phyloP scores from a whole-genome alignment of 2,329 filamentous ascomycete genomes.

The Rhynchosporium graminicola region DNA sequence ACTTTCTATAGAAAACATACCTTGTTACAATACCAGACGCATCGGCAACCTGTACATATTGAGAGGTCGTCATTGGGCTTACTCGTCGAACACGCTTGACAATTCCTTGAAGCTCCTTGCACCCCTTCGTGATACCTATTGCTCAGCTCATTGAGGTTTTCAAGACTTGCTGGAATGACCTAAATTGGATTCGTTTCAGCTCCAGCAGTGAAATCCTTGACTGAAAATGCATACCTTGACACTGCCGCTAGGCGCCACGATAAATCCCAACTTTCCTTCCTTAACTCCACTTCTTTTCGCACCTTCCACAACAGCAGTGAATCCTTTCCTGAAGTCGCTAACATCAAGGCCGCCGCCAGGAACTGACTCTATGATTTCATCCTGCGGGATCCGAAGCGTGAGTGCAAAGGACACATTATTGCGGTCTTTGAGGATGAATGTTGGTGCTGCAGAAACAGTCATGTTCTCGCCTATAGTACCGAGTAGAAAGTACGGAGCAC shows the following conservation, averaged over 20 bases:
- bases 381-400: constrained; percentile 24
- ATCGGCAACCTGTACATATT: constrained; percentile 35
- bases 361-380: constrained; percentile 13
- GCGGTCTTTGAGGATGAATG: constrained; percentile 36
- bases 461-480: constrained; percentile 37
- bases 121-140: not conserved
- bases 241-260: constrained; percentile 24
- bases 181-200: constrained; percentile 12
- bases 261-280: constrained; percentile 36
- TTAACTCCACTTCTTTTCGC: constrained; percentile 31
- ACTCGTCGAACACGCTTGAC: constrained; percentile 32
- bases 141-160: constrained; percentile 30
- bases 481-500: constrained; percentile 27
- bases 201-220: not conserved
- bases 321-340: constrained; percentile 32
- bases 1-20: constrained; percentile 24
- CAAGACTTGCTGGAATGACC: constrained; percentile 33
- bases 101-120: constrained; percentile 2
- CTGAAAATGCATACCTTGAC: constrained; percentile 18
- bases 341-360: constrained; percentile 31
- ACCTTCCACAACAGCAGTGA: constrained; percentile 25
- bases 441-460: constrained; percentile 36
- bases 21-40: constrained; percentile 39
- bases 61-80: constrained; percentile 24
- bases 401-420: constrained; percentile 30